These are phyloP conservation scores for Keithomyces neogunnii DNA, from an alignment of 2,329 filamentous ascomycete genomes.

Conservation along the genomic window DNA sequence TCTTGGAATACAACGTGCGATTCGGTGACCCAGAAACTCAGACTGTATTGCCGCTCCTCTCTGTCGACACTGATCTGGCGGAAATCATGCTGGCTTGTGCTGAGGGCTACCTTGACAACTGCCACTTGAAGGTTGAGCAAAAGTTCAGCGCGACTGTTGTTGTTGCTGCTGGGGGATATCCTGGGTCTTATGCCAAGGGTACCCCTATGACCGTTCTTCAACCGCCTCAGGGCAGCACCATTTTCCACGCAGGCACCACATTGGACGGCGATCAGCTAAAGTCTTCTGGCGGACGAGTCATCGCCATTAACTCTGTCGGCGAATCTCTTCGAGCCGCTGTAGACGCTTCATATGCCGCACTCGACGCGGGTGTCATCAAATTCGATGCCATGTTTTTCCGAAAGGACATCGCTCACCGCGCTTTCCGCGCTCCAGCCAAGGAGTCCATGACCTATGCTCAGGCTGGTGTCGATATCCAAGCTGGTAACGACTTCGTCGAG, in stretches of 20 bases:
- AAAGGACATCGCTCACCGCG: slow-evolving; percentile 82
- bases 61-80: slow-evolving; percentile 71
- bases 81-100: slow-evolving; percentile 83
- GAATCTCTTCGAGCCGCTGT: slow-evolving; percentile 73
- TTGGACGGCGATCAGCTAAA: slow-evolving; percentile 54
- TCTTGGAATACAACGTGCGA: slow-evolving; percentile 87
- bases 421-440: slow-evolving; percentile 42
- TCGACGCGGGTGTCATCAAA: slow-evolving; percentile 57
- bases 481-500: slow-evolving; percentile 85
- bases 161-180: slow-evolving; percentile 88
- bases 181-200: slow-evolving; percentile 76
- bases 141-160: slow-evolving; percentile 85
- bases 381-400: slow-evolving; percentile 89
- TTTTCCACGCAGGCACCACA: slow-evolving; percentile 90
- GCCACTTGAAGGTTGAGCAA: slow-evolving; percentile 57
- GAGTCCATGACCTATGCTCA: slow-evolving; percentile 78
- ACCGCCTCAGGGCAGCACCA: slow-evolving; percentile 42
- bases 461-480: slow-evolving; percentile 89
- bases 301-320: slow-evolving; percentile 76
- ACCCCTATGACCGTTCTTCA: slow-evolving; percentile 44
- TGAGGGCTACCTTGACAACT: slow-evolving; percentile 61
- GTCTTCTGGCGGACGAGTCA: slow-evolving; percentile 82
- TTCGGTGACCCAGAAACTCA: slow-evolving; percentile 92
- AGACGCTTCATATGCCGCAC: slow-evolving; percentile 76
- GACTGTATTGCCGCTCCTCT: slow-evolving; percentile 72